Evolutionary conservation across 805 yeast species (phyloP).

Genomic region (Phaffomyces thermotolerans): DNA sequence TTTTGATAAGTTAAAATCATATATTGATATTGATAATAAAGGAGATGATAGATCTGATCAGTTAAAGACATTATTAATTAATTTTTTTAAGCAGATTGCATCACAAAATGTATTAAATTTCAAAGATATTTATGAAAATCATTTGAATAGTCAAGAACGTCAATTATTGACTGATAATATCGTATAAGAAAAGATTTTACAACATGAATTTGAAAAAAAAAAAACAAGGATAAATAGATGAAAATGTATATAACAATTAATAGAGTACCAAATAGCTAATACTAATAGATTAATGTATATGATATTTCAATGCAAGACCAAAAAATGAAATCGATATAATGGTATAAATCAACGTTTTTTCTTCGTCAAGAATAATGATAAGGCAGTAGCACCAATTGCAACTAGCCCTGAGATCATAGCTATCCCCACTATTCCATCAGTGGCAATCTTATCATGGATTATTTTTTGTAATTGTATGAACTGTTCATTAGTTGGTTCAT

Average conservation of each 20-base stretch:
- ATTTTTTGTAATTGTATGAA: conserved; percentile 63
- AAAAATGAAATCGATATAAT: neutral
- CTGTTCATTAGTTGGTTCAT: conserved; percentile 83
- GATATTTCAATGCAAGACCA: too few species aligned
- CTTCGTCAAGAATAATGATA: conserved; percentile 33
- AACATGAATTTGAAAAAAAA: neutral
- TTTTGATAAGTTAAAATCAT: conserved; percentile 54
- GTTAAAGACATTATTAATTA: conserved; percentile 32
- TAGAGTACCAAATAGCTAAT: too few species aligned
- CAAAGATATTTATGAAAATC: conserved; percentile 39
- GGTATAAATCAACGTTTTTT: conserved; percentile 18
- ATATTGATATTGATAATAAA: conserved; percentile 35
- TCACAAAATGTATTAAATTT: conserved; percentile 42
- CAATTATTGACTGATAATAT: conserved; percentile 43
- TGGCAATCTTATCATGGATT: conserved; percentile 78
- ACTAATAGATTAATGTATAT: too few species aligned
- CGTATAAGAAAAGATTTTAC: conserved; percentile 20
- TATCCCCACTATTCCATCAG: conserved; percentile 82
- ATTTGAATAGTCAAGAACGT: conserved; percentile 46
- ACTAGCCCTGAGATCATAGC: conserved; percentile 82
- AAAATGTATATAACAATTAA: neutral
- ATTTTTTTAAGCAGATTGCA: conserved; percentile 52
- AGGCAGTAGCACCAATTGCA: conserved; percentile 71
- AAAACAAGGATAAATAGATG: too few species aligned
- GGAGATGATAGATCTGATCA: conserved; percentile 15